A percentile compares a stretch with the other conserved stretches of the same genome.
These are phyloP conservation scores for Wickerhamiella musiphila DNA, from an alignment of 805 yeast species.

Conservation along the genomic window DNA sequence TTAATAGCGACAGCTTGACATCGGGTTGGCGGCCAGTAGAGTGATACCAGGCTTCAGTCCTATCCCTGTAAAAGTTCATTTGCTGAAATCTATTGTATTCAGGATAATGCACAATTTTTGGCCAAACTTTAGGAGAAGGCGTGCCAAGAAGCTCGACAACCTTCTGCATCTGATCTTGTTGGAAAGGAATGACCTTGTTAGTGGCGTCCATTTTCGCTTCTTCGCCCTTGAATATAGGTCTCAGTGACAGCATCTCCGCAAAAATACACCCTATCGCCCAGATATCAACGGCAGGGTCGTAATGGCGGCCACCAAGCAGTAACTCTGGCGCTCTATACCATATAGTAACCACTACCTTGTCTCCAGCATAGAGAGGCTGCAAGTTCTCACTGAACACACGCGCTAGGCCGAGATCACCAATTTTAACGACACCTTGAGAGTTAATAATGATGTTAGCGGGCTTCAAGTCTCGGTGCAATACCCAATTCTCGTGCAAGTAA, in stretches of 20 bases:
- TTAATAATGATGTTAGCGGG: constrained; percentile 98
- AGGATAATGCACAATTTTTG: constrained; percentile 61
- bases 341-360: constrained; percentile 88
- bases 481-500: constrained; percentile 89
- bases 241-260: constrained; percentile 72
- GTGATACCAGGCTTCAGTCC: constrained; percentile 71
- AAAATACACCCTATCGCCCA: constrained; percentile 96
- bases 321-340: constrained; percentile 95
- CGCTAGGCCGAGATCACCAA: constrained; percentile 89
- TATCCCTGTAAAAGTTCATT: constrained; percentile 45
- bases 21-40: constrained; percentile 60
- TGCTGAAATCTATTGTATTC: constrained; percentile 53
- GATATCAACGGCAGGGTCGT: constrained; percentile 78
- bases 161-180: constrained; percentile 76
- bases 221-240: constrained; percentile 95
- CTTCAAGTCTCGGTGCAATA: constrained; percentile 83
- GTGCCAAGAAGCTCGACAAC: constrained; percentile 88
- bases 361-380: constrained; percentile 78
- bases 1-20: constrained; percentile 47
- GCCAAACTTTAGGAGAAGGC: constrained; percentile 68
- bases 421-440: constrained; percentile 74
- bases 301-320: constrained; percentile 77
- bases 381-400: constrained; percentile 73
- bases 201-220: constrained; percentile 92
- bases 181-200: constrained; percentile 86